Evolutionary conservation across 2,329 filamentous ascomycete species (phyloP).

Genomic region (Pseudogymnoascus sp.): DNA sequence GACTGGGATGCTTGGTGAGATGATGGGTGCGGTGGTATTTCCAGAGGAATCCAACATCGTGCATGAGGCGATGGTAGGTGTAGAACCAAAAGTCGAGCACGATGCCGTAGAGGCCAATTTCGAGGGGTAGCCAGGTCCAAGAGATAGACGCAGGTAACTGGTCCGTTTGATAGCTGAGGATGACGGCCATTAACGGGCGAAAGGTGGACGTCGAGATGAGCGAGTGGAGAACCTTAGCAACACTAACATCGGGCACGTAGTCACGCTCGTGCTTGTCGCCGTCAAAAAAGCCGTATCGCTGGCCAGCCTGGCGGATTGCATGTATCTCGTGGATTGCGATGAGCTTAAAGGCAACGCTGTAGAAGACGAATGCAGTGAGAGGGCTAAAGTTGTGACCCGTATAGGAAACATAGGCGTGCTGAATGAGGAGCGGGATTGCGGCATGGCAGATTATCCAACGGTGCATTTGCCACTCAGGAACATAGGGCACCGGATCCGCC

Average conservation of each 20-base stretch:
- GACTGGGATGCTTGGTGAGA: slow-evolving; percentile 27
- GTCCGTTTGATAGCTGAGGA: slow-evolving; percentile 14
- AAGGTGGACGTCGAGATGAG: slow-evolving; percentile 20
- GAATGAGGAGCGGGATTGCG: slow-evolving; percentile 23
- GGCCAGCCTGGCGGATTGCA: slow-evolving; percentile 26
- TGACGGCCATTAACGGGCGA: slow-evolving; percentile 18
- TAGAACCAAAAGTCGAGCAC: slow-evolving; percentile 29
- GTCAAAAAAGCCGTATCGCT: slow-evolving; percentile 28
- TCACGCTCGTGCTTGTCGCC: slow-evolving; percentile 30
- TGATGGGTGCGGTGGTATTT: slow-evolving; percentile 28
- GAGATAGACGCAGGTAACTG: slow-evolving; percentile 14
- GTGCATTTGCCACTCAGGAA: slow-evolving; percentile 26
- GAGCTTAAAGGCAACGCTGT: slow-evolving; percentile 26
- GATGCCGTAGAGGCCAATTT: slow-evolving; percentile 27
- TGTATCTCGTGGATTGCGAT: slow-evolving; percentile 26
- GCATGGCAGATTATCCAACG: slow-evolving; percentile 29
- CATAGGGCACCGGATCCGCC: slow-evolving; percentile 27
- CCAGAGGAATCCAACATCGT: slow-evolving; percentile 25
- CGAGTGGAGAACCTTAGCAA: slow-evolving; percentile 21
- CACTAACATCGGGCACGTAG: slow-evolving; percentile 28
- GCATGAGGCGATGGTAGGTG: slow-evolving; percentile 26
- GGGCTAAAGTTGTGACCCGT: slow-evolving; percentile 18
- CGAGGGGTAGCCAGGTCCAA: slow-evolving; percentile 20
- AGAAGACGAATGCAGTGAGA: slow-evolving; percentile 25
- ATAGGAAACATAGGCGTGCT: slow-evolving; percentile 20